Evolutionary conservation across 176 grass and related monocot species (phyloP).

Genomic region (Saccharum officinarum): DNA sequence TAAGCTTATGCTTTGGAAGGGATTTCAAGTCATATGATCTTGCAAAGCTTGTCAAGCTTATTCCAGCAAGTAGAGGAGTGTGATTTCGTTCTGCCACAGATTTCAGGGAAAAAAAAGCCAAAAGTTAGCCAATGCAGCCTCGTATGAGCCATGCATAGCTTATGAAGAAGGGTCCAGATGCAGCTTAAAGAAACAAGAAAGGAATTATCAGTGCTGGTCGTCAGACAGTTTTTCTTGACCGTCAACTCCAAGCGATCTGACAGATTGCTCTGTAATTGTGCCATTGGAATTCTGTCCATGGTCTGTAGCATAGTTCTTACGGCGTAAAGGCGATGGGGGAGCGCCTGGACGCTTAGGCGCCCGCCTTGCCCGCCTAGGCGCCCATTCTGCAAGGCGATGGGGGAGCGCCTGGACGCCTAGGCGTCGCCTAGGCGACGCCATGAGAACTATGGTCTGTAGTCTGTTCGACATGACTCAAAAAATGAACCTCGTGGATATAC

Average conservation of each 20-base stretch:
- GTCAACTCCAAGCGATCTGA: background rate
- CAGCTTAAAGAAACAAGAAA: background rate
- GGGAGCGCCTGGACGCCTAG: no score
- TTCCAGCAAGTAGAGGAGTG: constrained; percentile 65
- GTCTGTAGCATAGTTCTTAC: no score
- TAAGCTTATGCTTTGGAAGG: constrained; percentile 91
- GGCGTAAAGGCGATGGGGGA: no score
- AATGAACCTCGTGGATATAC: background rate
- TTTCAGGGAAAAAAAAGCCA: background rate
- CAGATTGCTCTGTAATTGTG: background rate
- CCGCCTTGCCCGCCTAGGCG: no score
- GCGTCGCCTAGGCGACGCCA: no score
- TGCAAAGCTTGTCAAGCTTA: constrained; percentile 82
- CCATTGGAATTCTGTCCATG: background rate
- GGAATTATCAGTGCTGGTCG: background rate
- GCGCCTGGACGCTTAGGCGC: no score
- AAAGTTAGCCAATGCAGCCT: background rate
- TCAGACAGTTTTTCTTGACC: background rate
- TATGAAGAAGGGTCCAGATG: background rate
- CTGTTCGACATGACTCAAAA: background rate
- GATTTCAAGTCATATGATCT: constrained; percentile 98
- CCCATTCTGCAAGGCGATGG: no score
- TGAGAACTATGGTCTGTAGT: background rate
- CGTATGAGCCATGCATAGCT: background rate
- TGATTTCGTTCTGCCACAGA: constrained; percentile 21